These are phyloP conservation scores for Carex parvula DNA, from an alignment of 176 grass and related monocot species.

Conservation along the genomic window DNA sequence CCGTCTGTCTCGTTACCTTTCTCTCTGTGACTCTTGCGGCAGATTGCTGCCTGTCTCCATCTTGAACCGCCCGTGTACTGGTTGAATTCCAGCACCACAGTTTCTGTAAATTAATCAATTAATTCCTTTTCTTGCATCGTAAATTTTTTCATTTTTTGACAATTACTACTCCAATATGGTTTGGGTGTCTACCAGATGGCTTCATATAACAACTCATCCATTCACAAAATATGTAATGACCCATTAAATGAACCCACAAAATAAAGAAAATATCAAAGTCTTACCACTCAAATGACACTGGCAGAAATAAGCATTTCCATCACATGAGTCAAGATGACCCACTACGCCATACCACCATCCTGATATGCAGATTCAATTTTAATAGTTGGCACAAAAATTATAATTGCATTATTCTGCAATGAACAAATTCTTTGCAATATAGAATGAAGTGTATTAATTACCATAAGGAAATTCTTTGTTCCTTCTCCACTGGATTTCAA, in stretches of 20 bases:
- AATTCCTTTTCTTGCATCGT: constrained; percentile 36
- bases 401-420: constrained; percentile 36
- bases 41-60: constrained; percentile 68
- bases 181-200: constrained; percentile 25
- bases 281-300: constrained; percentile 79
- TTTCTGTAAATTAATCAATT: constrained; percentile 44
- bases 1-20: constrained; percentile 82
- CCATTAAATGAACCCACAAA: constrained; percentile 7
- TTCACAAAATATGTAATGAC: constrained; percentile 18
- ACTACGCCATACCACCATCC: constrained; percentile 99
- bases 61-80: constrained; percentile 85
- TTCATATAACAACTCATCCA: constrained; percentile 40
- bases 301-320: constrained; percentile 72
- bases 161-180: constrained; percentile 24
- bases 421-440: constrained; percentile 21
- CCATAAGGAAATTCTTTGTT: constrained; percentile 95
- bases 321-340: constrained; percentile 83
- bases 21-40: constrained; percentile 66
- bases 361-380: constrained; percentile 56
- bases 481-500: constrained; percentile 99
- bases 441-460: constrained; percentile 35
- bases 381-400: constrained; percentile 33
- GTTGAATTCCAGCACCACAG: constrained; percentile 73
- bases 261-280: constrained; percentile 25
- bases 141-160: constrained; percentile 44